These are phyloP conservation scores for Phaeosphaeriaceae sp. DNA, from an alignment of 2,329 filamentous ascomycete genomes.

Conservation along the genomic window DNA sequence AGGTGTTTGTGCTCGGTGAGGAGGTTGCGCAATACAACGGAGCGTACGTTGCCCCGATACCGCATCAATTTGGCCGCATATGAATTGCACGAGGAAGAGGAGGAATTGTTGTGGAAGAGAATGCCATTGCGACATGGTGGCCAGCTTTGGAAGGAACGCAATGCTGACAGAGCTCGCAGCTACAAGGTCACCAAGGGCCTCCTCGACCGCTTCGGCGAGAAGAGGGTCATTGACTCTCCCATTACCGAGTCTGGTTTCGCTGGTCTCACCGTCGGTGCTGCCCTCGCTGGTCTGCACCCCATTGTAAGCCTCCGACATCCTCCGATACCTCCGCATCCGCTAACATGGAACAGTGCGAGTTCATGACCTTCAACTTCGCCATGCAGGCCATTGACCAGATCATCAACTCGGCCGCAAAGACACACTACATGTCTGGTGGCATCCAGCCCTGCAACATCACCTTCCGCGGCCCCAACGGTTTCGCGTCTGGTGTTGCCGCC, in stretches of 20 bases:
- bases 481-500: constrained; percentile 91
- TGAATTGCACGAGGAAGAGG: constrained; percentile 5
- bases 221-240: constrained; percentile 96
- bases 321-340: constrained; percentile 9
- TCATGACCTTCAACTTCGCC: constrained; percentile 99
- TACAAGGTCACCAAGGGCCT: constrained; percentile 99
- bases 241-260: constrained; percentile 97
- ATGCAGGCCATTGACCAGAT: constrained; percentile 99
- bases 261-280: constrained; percentile 92
- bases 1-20: constrained; percentile 96
- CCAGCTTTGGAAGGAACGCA: not conserved
- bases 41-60: constrained; percentile 63
- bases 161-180: constrained; percentile 55
- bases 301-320: constrained; percentile 67
- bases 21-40: constrained; percentile 99
- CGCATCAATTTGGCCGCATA: constrained; percentile 14
- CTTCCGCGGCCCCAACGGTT: constrained; percentile 98
- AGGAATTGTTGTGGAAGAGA: not conserved
- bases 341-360: constrained; percentile 75
- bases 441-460: constrained; percentile 99
- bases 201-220: constrained; percentile 94
- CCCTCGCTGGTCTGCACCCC: constrained; percentile 91
- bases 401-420: constrained; percentile 98
- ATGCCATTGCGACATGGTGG: not conserved
- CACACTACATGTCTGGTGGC: constrained; percentile 99